These are phyloP conservation scores for Aureobasidium sp. DNA, from an alignment of 2,329 filamentous ascomycete genomes.

Conservation along the genomic window DNA sequence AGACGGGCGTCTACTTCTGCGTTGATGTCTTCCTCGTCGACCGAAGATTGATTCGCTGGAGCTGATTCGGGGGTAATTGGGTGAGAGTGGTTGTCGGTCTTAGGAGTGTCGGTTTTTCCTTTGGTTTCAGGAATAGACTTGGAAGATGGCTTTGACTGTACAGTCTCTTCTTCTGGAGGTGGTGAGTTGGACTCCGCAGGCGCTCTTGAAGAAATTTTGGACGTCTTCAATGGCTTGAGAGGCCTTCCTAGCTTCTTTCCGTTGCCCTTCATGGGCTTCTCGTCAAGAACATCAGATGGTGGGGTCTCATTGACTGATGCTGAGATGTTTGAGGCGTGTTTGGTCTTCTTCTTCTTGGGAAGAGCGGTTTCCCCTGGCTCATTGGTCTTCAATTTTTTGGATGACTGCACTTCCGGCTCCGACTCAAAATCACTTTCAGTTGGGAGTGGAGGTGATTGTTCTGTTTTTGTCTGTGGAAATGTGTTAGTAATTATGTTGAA, in stretches of 20 bases:
- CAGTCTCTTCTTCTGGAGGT: background rate
- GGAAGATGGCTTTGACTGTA: background rate
- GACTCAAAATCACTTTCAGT: background rate
- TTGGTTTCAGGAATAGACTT: background rate
- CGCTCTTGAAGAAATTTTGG: background rate
- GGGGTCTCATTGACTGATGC: background rate
- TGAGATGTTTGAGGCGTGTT: background rate
- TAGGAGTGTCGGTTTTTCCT: background rate
- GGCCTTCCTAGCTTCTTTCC: conserved; percentile 3
- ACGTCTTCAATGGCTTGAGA: background rate
- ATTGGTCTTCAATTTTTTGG: background rate
- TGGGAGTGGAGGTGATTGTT: background rate
- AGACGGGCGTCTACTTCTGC: conserved; percentile 26
- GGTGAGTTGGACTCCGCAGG: background rate
- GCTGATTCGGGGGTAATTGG: background rate
- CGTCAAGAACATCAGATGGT: background rate
- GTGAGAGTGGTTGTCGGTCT: background rate
- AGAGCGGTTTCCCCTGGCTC: background rate
- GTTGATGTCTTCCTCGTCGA: conserved; percentile 23
- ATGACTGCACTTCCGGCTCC: background rate
- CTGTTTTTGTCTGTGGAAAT: background rate
- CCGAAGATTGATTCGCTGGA: background rate
- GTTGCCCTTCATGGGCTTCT: background rate
- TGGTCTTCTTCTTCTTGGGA: background rate
- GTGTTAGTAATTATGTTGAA: background rate